A percentile compares a stretch with the other conserved stretches of the same genome.
These are phyloP conservation scores for Mucor indicus DNA, from an alignment of 371 early-diverging fungal genomes.

Conservation along the genomic window DNA sequence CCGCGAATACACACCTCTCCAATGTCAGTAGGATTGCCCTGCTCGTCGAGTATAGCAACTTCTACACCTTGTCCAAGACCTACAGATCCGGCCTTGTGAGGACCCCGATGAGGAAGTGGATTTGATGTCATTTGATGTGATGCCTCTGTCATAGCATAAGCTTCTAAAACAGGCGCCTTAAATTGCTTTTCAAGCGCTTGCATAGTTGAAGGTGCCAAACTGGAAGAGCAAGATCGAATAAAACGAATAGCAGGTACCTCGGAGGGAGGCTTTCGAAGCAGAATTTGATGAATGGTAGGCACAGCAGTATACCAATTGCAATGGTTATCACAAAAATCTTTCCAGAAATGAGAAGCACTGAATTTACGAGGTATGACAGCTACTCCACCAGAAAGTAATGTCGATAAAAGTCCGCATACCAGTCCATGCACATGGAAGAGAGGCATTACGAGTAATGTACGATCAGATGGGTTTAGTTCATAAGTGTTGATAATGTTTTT, in stretches of 20 bases:
- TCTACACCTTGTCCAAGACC: constrained; percentile 84
- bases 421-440: constrained; percentile 93
- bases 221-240: constrained; percentile 83
- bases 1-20: constrained; percentile 90
- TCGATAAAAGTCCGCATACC: constrained; percentile 73
- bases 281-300: constrained; percentile 88
- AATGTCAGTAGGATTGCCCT: constrained; percentile 49
- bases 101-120: constrained; percentile 67
- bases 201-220: constrained; percentile 76
- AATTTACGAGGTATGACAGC: constrained; percentile 81
- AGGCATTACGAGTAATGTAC: constrained; percentile 83
- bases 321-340: constrained; percentile 56
- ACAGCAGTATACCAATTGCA: constrained; percentile 86
- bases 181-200: constrained; percentile 67
- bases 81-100: constrained; percentile 80
- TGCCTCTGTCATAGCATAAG: constrained; percentile 93
- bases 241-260: constrained; percentile 68
- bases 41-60: constrained; percentile 67
- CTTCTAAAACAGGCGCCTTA: constrained; percentile 81
- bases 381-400: constrained; percentile 74
- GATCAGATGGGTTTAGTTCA: constrained; percentile 57
- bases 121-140: constrained; percentile 91
- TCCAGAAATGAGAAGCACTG: constrained; percentile 80
- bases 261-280: constrained; percentile 54
- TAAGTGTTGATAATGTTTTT: constrained; percentile 75